These are phyloP conservation scores for Colletotrichum tamarilloi DNA, from an alignment of 2,329 filamentous ascomycete species.

Conservation along the genomic window DNA sequence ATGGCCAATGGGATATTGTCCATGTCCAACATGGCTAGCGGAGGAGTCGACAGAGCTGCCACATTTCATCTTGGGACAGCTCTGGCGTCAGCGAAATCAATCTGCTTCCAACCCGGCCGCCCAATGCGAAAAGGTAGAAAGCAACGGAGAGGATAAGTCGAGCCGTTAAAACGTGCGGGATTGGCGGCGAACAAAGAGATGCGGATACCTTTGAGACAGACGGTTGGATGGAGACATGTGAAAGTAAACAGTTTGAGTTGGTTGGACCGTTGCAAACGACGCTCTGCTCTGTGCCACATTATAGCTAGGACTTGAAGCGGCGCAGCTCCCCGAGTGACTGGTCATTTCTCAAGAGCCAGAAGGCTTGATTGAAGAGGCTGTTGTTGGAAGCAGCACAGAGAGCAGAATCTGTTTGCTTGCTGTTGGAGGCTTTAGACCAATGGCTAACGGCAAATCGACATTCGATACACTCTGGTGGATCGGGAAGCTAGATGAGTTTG, in stretches of 20 bases:
- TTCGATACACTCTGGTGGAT: neutral
- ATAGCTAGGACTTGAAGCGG: slow-evolving; percentile 8
- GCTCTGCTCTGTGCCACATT: slow-evolving; percentile 18
- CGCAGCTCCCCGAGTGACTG: slow-evolving; percentile 12
- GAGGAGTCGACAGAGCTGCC: slow-evolving; percentile 3
- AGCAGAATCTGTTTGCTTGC: slow-evolving; percentile 8
- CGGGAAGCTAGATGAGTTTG: too few species aligned
- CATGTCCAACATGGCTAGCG: neutral
- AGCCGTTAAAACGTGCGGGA: slow-evolving; percentile 11
- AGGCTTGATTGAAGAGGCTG: neutral
- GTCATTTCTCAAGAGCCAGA: slow-evolving; percentile 16
- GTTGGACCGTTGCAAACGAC: slow-evolving; percentile 21
- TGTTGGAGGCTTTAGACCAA: neutral
- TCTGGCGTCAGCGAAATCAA: neutral
- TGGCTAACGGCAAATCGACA: neutral
- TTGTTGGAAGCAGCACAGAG: neutral
- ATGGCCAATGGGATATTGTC: neutral
- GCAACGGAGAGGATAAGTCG: neutral
- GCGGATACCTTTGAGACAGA: slow-evolving; percentile 12
- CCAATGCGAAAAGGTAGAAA: neutral
- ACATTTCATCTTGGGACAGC: neutral
- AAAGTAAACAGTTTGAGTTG: neutral
- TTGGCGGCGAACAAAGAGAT: slow-evolving; percentile 13
- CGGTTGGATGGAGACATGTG: neutral
- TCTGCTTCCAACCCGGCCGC: neutral